phyloP scores from a whole-genome alignment of 2,329 filamentous ascomycete species.

The Colletotrichum cordylinicola region DNA sequence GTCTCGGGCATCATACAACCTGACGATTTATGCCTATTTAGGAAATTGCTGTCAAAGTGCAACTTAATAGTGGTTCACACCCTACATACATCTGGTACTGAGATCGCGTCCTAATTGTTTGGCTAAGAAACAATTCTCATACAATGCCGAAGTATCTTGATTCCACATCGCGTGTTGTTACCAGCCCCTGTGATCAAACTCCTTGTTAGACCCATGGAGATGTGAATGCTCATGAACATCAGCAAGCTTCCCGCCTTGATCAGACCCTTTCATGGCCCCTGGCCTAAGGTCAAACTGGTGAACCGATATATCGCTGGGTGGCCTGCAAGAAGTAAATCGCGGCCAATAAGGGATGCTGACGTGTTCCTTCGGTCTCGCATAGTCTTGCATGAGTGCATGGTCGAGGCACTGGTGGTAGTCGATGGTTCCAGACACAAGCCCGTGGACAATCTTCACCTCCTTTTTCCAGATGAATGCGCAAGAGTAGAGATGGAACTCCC shows the following conservation, averaged over 20 bases:
- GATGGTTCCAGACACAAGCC: background rate
- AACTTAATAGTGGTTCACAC: background rate
- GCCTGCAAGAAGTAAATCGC: background rate
- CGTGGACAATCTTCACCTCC: background rate
- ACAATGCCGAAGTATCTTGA: background rate
- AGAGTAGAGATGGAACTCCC: background rate
- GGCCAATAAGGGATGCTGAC: background rate
- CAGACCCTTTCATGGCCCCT: background rate
- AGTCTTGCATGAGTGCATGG: background rate
- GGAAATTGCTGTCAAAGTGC: background rate
- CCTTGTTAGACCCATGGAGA: background rate
- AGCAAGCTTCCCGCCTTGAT: background rate
- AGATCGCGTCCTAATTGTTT: background rate
- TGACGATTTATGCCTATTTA: background rate
- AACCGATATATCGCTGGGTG: background rate
- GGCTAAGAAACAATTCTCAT: background rate
- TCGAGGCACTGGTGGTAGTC: conserved; percentile 1
- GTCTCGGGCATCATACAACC: background rate
- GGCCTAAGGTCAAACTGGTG: background rate
- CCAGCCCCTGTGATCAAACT: background rate
- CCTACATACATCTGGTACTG: background rate
- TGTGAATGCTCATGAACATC: background rate
- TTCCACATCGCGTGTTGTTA: background rate
- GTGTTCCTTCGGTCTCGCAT: background rate
- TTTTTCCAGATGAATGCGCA: background rate